These are phyloP conservation scores for Magnaporthiopsis rhizophila DNA, from an alignment of 2,329 filamentous ascomycete genomes.

Conservation along the genomic window DNA sequence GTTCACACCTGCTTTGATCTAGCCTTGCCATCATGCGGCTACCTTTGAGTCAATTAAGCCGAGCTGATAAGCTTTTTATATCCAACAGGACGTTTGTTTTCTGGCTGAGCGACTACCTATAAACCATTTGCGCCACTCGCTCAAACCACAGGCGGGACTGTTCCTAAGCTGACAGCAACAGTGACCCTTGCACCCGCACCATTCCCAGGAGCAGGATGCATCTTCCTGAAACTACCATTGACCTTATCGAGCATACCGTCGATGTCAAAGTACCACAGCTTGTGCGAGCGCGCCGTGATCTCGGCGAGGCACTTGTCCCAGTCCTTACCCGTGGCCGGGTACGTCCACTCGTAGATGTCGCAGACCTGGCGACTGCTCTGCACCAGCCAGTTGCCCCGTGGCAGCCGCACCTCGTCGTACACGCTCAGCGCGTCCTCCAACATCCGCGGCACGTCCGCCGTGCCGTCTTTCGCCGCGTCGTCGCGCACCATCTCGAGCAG, in stretches of 20 bases:
- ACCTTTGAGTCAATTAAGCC: no score
- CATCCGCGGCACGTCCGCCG: slow-evolving; percentile 16
- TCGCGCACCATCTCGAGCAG: slow-evolving; percentile 36
- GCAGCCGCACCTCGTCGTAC: slow-evolving; percentile 40
- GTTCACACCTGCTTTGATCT: no score
- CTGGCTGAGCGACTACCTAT: no score
- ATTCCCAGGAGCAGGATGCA: background rate
- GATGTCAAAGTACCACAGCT: slow-evolving; percentile 5
- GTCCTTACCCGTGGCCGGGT: background rate
- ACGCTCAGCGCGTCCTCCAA: slow-evolving; percentile 38
- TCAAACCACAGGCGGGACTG: no score
- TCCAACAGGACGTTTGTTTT: no score
- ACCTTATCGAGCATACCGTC: background rate
- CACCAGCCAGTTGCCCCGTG: slow-evolving; percentile 40
- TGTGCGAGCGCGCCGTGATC: slow-evolving; percentile 5
- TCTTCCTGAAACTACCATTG: background rate
- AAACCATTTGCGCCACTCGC: no score
- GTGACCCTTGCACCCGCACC: no score
- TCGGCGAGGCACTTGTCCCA: slow-evolving; percentile 3
- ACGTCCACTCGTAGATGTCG: slow-evolving; percentile 36
- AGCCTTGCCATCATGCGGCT: no score
- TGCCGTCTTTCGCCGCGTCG: slow-evolving; percentile 6
- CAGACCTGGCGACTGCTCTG: slow-evolving; percentile 38
- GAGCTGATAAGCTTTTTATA: no score
- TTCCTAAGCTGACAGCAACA: no score